Conservation (phyloP, 805 yeast genomes). For the Teunomyces gatunensis region DNA sequence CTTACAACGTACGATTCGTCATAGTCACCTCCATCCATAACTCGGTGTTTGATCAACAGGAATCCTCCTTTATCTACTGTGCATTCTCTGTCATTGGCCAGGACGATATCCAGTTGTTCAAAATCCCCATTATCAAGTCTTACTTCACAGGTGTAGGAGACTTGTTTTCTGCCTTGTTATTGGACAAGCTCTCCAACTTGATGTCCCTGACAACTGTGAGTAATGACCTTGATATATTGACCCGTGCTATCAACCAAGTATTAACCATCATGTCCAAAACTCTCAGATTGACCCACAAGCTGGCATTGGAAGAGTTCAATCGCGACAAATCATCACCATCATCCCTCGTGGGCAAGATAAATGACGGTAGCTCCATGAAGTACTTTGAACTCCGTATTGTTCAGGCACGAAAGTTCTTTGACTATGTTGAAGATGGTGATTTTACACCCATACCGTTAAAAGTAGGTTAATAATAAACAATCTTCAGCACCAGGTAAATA, state of each 20-base stretch:
- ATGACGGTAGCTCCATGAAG: slow-evolving; percentile 60
- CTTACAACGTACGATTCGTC: slow-evolving; percentile 54
- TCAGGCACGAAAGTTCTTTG: slow-evolving; percentile 48
- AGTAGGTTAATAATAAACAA: neutral
- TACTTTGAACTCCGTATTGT: slow-evolving; percentile 70
- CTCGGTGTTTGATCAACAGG: slow-evolving; percentile 8
- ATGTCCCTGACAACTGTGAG: slow-evolving; percentile 5
- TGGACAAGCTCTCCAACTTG: slow-evolving; percentile 54
- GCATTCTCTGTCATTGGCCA: slow-evolving; percentile 18
- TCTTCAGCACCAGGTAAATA: slow-evolving; percentile 62
- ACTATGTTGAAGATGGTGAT: slow-evolving; percentile 23
- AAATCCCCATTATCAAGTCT: slow-evolving; percentile 63
- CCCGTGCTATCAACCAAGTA: slow-evolving; percentile 50
- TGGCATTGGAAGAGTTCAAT: slow-evolving; percentile 29
- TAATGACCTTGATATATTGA: slow-evolving; percentile 16
- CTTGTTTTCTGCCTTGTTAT: slow-evolving; percentile 72
- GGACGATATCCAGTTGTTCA: slow-evolving; percentile 25
- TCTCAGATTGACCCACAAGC: slow-evolving; percentile 44
- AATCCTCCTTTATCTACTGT: slow-evolving; percentile 20
- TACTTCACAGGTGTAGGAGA: slow-evolving; percentile 97
- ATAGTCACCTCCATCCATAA: slow-evolving; percentile 59
- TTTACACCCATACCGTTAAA: slow-evolving; percentile 4
- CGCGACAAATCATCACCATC: slow-evolving; percentile 2
- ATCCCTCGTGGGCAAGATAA: slow-evolving; percentile 43
- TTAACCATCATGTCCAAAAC: slow-evolving; percentile 55